phyloP scores from a whole-genome alignment of 2,329 filamentous ascomycete genomes.

The Shiraia sp. region DNA sequence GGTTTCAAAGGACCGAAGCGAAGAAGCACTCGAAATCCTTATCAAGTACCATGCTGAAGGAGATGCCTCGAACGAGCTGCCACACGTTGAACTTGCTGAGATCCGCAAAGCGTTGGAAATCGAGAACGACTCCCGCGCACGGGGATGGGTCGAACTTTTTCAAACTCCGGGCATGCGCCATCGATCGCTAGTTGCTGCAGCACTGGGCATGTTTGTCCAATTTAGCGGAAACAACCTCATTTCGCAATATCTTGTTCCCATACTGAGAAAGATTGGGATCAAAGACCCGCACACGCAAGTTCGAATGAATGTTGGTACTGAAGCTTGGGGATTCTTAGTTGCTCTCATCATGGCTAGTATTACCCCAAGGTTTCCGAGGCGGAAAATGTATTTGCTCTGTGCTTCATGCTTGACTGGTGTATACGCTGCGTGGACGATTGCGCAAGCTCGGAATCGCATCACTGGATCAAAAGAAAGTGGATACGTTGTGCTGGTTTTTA shows the following conservation, averaged over 20 bases:
- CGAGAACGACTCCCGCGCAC: slow-evolving; percentile 56
- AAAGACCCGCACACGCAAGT: slow-evolving; percentile 43
- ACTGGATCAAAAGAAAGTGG: slow-evolving; percentile 35
- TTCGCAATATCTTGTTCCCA: slow-evolving; percentile 65
- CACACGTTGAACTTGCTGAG: slow-evolving; percentile 68
- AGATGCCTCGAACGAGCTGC: slow-evolving; percentile 56
- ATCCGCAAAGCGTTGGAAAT: slow-evolving; percentile 66
- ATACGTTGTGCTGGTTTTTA: slow-evolving; percentile 54
- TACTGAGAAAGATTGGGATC: slow-evolving; percentile 66
- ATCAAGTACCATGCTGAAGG: slow-evolving; percentile 68
- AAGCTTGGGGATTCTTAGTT: slow-evolving; percentile 62
- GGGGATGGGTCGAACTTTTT: slow-evolving; percentile 64
- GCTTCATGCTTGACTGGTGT: slow-evolving; percentile 38
- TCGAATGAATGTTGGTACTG: slow-evolving; percentile 59
- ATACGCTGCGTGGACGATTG: slow-evolving; percentile 46
- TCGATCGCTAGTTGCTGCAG: slow-evolving; percentile 64
- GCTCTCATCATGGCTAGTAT: slow-evolving; percentile 60
- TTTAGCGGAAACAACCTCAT: slow-evolving; percentile 69
- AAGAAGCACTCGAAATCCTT: slow-evolving; percentile 65
- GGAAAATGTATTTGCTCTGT: slow-evolving; percentile 59
- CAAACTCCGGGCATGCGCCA: slow-evolving; percentile 67
- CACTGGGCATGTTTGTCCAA: slow-evolving; percentile 68
- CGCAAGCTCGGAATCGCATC: slow-evolving; percentile 57
- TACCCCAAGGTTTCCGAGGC: slow-evolving; percentile 59
- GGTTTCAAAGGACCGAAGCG: slow-evolving; percentile 64